Evolutionary conservation across 2,329 filamentous ascomycete species (phyloP).

Genomic region (Colletotrichum sp.): DNA sequence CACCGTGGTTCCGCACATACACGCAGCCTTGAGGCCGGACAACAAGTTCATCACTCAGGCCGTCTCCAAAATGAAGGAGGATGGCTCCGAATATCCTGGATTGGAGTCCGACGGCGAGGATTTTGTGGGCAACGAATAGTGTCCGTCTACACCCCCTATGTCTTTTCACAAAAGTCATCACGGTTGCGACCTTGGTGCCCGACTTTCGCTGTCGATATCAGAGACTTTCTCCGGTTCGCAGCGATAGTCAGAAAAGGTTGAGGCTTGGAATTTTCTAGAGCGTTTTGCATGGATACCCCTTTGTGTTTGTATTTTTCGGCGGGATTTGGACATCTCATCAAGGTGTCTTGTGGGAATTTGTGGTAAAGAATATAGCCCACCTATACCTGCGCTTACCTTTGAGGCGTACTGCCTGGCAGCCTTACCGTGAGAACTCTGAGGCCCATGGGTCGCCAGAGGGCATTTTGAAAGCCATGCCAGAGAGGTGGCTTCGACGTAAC

Average conservation of each 20-base stretch:
- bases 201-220: not conserved
- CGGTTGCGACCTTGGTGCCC: not conserved
- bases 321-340: not conserved
- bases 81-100: not conserved
- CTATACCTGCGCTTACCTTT: not conserved
- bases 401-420: not conserved
- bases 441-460: not conserved
- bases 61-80: constrained; percentile 17
- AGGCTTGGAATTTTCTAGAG: not conserved
- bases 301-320: not conserved
- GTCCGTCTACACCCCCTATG: not conserved
- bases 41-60: constrained; percentile 27
- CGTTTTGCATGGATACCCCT: not conserved
- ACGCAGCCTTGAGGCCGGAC: constrained; percentile 41
- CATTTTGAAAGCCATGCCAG: not conserved
- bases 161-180: not conserved
- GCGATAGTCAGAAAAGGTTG: not conserved
- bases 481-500: not conserved
- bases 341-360: not conserved
- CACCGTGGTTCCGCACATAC: constrained; percentile 40
- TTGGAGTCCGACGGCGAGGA: constrained; percentile 11
- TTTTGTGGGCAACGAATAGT: not conserved
- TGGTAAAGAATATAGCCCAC: not conserved
- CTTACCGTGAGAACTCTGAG: not conserved
- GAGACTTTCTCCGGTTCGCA: not conserved